Base-by-base conservation (phyloP, 441 rosid genomes). In the Gossypium davidsonii region DNA sequence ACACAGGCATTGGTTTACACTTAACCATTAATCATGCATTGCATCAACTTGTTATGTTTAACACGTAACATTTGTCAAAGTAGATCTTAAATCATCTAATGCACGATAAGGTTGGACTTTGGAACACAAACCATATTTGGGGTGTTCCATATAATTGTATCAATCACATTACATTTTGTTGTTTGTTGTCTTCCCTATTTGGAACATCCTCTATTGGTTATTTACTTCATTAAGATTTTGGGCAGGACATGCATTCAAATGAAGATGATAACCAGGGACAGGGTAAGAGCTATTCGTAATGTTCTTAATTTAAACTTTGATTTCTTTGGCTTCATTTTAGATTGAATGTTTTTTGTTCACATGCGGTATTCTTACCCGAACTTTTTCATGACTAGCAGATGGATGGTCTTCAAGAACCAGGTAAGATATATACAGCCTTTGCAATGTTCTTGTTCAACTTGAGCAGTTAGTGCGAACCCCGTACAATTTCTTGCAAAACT, bases 381-480 rank as follows among this genome's bases (percentile, higher is more conserved):
- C 42, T 74, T 23, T 78, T 49, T 28, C 37, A 39, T 74, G 58
- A 49, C 6, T 69, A 80, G 83, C 84, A 94, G 93, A 82, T 78
- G 82, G 83, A 72, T 88, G 85, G 87, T 83, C 93, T 31, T 79
- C 67, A 71, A 85, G 95, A 82, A 89, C 92, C 9, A 87, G 92
- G 98, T 89, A 76, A 77, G 72, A 25, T 44, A 51, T 6, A 57
- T 68, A 17, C 37, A 20, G 65, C 15, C 76, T 69, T 69, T 8
- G 31, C 39, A 26, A 5, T 34, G 34, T 49, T 66, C 51, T 75
- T 46, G 60, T 65, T 42, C 60, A 49, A 25, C 61, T 67, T 44
- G 66, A 67, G 59, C 18, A 11, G 12, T 69, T 34, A 68, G 14
- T 18, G 14, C 49, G 53, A 70, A 2, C 2, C 34, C n/a, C 12